phyloP scores from a whole-genome alignment of 805 yeast species.

The Candida sonorensis region DNA sequence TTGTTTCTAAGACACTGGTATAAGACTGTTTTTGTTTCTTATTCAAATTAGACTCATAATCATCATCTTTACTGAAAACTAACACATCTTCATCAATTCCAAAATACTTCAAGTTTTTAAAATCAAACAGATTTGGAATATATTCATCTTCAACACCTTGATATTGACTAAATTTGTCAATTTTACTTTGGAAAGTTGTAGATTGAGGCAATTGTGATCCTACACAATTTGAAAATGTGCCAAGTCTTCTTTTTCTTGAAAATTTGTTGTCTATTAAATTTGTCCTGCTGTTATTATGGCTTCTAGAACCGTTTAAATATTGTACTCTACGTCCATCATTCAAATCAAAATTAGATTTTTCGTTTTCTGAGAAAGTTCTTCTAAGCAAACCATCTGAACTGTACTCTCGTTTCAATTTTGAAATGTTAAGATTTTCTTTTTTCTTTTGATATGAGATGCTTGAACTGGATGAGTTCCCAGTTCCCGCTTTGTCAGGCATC shows the following conservation, averaged over 20 bases:
- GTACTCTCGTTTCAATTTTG: background rate
- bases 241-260: too few species aligned
- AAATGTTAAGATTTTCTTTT: background rate
- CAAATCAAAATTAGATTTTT: constrained; percentile 51
- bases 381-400: constrained; percentile 23
- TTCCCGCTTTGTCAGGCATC: too few species aligned
- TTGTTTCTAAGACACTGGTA: background rate
- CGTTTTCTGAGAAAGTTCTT: constrained; percentile 61
- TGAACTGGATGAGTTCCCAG: too few species aligned
- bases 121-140: constrained; percentile 52
- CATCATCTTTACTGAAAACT: background rate
- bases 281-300: background rate
- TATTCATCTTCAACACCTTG: constrained; percentile 69
- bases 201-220: too few species aligned
- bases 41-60: too few species aligned
- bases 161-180: too few species aligned
- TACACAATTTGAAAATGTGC: too few species aligned
- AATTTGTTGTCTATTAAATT: background rate
- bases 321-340: constrained; percentile 20
- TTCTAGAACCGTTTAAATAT: background rate
- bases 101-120: constrained; percentile 18
- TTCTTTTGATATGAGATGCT: too few species aligned
- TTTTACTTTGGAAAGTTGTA: too few species aligned
- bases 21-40: background rate
- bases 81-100: constrained; percentile 7